Conservation (phyloP, 805 yeast species). For the Teunomyces tritomae region DNA sequence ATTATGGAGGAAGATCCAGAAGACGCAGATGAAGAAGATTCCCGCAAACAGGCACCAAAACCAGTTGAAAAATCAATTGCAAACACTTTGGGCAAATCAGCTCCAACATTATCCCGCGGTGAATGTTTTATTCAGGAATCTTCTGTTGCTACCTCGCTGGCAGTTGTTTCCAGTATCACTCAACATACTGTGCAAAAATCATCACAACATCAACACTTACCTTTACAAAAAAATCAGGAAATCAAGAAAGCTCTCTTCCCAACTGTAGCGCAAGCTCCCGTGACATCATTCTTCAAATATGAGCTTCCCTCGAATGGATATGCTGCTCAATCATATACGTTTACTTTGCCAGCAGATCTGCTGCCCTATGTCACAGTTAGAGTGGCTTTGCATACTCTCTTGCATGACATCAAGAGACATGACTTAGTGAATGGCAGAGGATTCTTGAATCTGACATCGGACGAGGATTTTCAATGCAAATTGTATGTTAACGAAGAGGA, state of each 20-base stretch:
- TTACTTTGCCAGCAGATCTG: constrained; percentile 37
- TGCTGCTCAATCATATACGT: constrained; percentile 36
- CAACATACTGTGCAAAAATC: constrained; percentile 10
- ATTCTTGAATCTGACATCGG: constrained; percentile 28
- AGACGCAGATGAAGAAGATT: constrained; percentile 1
- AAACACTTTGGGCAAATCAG: constrained; percentile 27
- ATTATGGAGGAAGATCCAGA: constrained; percentile 6
- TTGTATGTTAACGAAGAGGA: constrained; percentile 39
- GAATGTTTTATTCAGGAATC: constrained; percentile 39
- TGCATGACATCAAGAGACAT: constrained; percentile 28
- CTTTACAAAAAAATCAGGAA: constrained; percentile 25
- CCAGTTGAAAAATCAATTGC: constrained; percentile 6
- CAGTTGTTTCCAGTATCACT: constrained; percentile 10
- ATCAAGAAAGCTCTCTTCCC: constrained; percentile 33
- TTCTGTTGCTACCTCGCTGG: constrained; percentile 29
- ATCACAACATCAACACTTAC: constrained; percentile 8
- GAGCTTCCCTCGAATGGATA: constrained; percentile 38
- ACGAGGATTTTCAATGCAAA: constrained; percentile 42
- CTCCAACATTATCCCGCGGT: constrained; percentile 22
- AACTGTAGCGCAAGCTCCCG: constrained; percentile 21
- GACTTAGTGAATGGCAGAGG: constrained; percentile 35
- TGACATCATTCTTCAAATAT: constrained; percentile 36
- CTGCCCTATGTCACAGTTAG: constrained; percentile 33
- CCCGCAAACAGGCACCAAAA: not conserved
- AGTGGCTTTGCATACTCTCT: constrained; percentile 32